Base-by-base conservation (phyloP, 768 basidiomycete species). In the Lentinula boryana region DNA sequence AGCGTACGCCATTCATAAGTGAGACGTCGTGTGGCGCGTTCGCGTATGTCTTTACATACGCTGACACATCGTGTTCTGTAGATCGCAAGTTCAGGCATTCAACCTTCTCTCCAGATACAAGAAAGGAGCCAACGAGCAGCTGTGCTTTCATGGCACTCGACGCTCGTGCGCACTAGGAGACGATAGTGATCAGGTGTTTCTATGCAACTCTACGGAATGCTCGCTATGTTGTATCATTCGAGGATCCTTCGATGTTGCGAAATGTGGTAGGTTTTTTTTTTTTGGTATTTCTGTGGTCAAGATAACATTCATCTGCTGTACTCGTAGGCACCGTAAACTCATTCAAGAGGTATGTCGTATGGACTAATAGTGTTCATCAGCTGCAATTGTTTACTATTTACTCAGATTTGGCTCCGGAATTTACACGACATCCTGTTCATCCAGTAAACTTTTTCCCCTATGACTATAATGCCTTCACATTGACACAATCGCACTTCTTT, bases 141-240 rank as follows among this genome's bases (percentile, higher is more conserved):
- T 86, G 1, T 76, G 87, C 31, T 88, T 87, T 66, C 87, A 88
- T 69, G 87, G 87, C n/a, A 88, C 85, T 13, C 82, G 78, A 56
- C 78, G 85, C 55, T 73, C 70, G 8, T 88, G 87, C 65, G 68
- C 77, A 3, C 63, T 88, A 7, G 87, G 77, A n/a, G 87, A 88
- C 54, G 78, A 78, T 21, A 68, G 67, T 8, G 72, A 69, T 49
- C 75, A 80, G 40, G 70, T 78, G 23, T 70, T 77, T n/a, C 74
- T 82, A 13, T 88, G 87, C 63, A 63, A 67, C 51, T 70, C 81
- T 8, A 66, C 79, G 12, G 75, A 77, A 58, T 88, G 87, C 56
- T 76, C 72, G 62, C 68, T 88, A 27, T 88, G 87, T 64, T 73
- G 73, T 32, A 79, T 88, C 27, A 71, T 88, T 52, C 77, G 82